These are phyloP conservation scores for Thamnidium elegans DNA, from an alignment of 192 early-diverging fungal genomes.

Conservation along the genomic window DNA sequence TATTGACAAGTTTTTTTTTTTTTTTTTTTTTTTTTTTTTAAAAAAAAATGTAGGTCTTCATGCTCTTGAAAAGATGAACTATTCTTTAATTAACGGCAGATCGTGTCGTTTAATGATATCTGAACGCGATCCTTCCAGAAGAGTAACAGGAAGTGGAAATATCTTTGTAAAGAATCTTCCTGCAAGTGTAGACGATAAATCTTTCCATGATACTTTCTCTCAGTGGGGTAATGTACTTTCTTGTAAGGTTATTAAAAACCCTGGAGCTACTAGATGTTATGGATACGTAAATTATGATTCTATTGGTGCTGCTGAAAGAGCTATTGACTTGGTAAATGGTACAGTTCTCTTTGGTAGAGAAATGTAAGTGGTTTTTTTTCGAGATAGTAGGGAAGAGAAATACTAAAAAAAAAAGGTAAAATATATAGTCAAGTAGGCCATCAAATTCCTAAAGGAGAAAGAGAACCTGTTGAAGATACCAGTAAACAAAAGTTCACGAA, in stretches of 20 bases:
- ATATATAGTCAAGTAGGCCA: slow-evolving; percentile 60
- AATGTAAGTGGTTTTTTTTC: slow-evolving; percentile 46
- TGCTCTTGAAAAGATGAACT: slow-evolving; percentile 81
- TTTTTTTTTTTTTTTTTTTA: not conserved
- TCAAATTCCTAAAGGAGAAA: slow-evolving; percentile 77
- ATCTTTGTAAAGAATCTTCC: slow-evolving; percentile 96
- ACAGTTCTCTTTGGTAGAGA: slow-evolving; percentile 87
- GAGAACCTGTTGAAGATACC: slow-evolving; percentile 65
- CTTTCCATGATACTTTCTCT: slow-evolving; percentile 88
- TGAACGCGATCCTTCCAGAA: slow-evolving; percentile 80
- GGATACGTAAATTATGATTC: slow-evolving; percentile 92
- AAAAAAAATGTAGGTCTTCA: slow-evolving; percentile 46
- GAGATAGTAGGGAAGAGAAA: not conserved
- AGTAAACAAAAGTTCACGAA: slow-evolving; percentile 76
- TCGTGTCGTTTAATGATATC: slow-evolving; percentile 94
- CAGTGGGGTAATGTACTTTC: slow-evolving; percentile 82
- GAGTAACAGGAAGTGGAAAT: slow-evolving; percentile 71
- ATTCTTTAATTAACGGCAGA: slow-evolving; percentile 78
- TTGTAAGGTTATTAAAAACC: slow-evolving; percentile 77
- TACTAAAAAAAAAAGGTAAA: not conserved
- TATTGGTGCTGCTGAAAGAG: slow-evolving; percentile 71
- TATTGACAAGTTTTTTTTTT: slow-evolving; percentile 5
- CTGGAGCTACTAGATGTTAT: slow-evolving; percentile 70
- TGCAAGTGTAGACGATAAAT: slow-evolving; percentile 84
- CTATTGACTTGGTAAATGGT: slow-evolving; percentile 86